Base-by-base conservation (phyloP, 148 eudicot genomes). In the Drosera capensis region DNA sequence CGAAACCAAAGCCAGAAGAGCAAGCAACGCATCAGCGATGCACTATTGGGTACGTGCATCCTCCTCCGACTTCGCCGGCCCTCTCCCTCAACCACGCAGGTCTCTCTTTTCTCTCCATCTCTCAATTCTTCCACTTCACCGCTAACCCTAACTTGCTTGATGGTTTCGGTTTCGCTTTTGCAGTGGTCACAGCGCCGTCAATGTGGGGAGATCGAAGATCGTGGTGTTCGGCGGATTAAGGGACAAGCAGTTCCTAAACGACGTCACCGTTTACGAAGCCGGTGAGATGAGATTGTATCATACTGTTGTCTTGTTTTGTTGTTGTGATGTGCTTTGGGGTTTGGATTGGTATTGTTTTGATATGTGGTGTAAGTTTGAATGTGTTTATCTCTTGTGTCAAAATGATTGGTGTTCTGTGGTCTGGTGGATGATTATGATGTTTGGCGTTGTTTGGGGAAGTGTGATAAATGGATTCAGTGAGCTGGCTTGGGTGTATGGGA, bases 131-230 rank as follows among this genome's bases (percentile, higher is more conserved):
- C 17, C n/a, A 24, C 5, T 9, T 36, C 4, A 15, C 39, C n/a
- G 2, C n/a, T n/a, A 19, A 25, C 15, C 39, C 0, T 5, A 5
- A 43, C 14, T 29, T 41, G 5, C 45, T 19, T 26, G 14, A 39
- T 21, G 22, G 35, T 0, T 37, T 22, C 11, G 15, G 8, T 35
- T 21, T 7, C 6, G 23, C 19, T 28, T 43, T 49, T 45, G 46
- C 82, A 90, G 99, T 56, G 99, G 99, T 7, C 99, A 90, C 59
- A 85, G 80, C 30, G 80, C 82, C 49, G 95, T 85, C 14, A 85
- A 76, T 40, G 64, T 90, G 16, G 94, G 94, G 23, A 77, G 72
- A 23, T 78, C 99, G 34, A 90, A 85, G 74, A 54, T 90, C 36
- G 78, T 90, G 12, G 41, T 90, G 26, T 90, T 90, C 40, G 95